These are phyloP conservation scores for Myochromella boudieri DNA, from an alignment of 768 basidiomycete genomes.

Conservation along the genomic window DNA sequence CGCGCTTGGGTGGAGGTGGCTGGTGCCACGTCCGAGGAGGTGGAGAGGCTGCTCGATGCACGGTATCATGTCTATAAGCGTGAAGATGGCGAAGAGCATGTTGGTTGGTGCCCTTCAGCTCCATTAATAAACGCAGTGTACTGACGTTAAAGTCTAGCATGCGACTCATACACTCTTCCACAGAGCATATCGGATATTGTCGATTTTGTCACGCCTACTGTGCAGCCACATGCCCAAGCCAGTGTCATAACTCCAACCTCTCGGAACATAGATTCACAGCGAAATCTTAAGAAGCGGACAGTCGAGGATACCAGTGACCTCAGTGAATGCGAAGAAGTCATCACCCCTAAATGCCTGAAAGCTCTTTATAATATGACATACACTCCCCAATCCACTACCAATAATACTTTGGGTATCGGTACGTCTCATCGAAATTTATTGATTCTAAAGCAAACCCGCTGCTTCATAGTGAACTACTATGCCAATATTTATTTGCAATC, in stretches of 20 bases:
- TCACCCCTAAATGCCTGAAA: slow-evolving; percentile 30
- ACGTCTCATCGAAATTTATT: background rate
- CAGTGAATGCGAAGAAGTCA: slow-evolving; percentile 21
- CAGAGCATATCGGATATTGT: slow-evolving; percentile 25
- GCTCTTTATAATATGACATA: slow-evolving; percentile 35
- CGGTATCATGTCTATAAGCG: slow-evolving; percentile 33
- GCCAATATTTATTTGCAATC: slow-evolving; percentile 39
- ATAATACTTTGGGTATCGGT: slow-evolving; percentile 32
- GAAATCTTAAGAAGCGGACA: slow-evolving; percentile 10
- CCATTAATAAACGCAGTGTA: background rate
- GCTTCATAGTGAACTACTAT: slow-evolving; percentile 38
- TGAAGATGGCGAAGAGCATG: slow-evolving; percentile 26
- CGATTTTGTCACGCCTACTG: slow-evolving; percentile 35
- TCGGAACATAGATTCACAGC: no score
- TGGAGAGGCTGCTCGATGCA: slow-evolving; percentile 29
- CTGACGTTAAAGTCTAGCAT: slow-evolving; percentile 15
- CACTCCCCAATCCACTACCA: slow-evolving; percentile 26
- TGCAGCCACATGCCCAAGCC: slow-evolving; percentile 23
- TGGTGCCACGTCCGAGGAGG: slow-evolving; percentile 27
- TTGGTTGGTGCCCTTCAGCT: no score
- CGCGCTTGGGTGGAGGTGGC: slow-evolving; percentile 31
- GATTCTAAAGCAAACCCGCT: background rate
- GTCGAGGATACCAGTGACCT: slow-evolving; percentile 4
- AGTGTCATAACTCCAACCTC: background rate
- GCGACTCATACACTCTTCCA: slow-evolving; percentile 32